These are phyloP conservation scores for Fusarium irregulare DNA, from an alignment of 2,329 filamentous ascomycete genomes.

Conservation along the genomic window DNA sequence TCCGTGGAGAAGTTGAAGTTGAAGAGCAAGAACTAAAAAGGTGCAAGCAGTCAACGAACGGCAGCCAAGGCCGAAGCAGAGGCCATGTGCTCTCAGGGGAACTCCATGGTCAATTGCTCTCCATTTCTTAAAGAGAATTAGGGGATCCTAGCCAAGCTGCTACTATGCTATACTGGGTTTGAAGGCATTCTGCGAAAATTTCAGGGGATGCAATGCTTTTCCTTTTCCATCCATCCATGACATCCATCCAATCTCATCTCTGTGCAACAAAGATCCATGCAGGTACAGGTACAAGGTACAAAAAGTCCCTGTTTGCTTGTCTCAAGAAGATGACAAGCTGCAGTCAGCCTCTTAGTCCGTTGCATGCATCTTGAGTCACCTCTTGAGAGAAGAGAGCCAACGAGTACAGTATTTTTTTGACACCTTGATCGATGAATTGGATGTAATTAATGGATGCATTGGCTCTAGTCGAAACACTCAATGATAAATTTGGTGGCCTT, in stretches of 20 bases:
- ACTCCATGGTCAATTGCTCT: background rate
- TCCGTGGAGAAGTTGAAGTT: conserved; percentile 4
- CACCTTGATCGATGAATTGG: background rate
- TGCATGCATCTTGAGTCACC: conserved; percentile 18
- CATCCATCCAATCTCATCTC: conserved; percentile 19
- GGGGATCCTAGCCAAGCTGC: conserved; percentile 16
- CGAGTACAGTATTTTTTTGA: background rate
- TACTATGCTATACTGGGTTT: conserved; percentile 19
- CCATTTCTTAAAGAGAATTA: conserved; percentile 8
- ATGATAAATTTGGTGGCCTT: background rate
- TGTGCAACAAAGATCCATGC: conserved; percentile 36
- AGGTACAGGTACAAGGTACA: conserved; percentile 1
- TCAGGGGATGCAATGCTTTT: background rate
- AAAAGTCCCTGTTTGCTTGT: conserved; percentile 10
- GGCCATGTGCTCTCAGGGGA: conserved; percentile 16
- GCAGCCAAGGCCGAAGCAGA: conserved; percentile 5
- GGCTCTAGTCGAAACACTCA: background rate
- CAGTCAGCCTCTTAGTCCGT: conserved; percentile 25
- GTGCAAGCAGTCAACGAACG: background rate
- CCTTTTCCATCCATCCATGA: background rate
- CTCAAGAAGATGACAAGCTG: conserved; percentile 24
- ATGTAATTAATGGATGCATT: background rate
- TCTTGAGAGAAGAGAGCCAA: background rate
- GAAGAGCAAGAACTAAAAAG: background rate
- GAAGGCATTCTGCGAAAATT: conserved; percentile 10